Percentiles rank a stretch among this genome's conserved stretches.
phyloP scores from a whole-genome alignment of 164 flowering plant species.

The Echeveria elegans region DNA sequence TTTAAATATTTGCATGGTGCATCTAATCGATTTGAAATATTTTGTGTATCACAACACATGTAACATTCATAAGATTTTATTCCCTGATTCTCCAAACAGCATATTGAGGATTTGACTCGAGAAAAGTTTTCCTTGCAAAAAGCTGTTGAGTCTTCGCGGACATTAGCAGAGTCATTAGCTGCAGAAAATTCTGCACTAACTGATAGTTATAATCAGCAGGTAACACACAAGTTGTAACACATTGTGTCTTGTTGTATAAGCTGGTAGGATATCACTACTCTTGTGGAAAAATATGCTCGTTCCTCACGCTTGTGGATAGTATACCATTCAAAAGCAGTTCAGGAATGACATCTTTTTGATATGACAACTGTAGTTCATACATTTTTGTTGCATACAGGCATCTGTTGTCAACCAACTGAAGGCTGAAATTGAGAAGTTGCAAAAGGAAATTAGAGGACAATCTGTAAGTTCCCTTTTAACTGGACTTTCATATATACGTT shows the following conservation, averaged over 20 bases:
- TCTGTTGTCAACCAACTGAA: constrained; percentile 67
- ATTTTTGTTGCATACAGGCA: constrained; percentile 40
- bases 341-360: no score
- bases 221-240: constrained; percentile 15
- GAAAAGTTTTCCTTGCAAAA: constrained; percentile 93
- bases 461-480: constrained; percentile 45
- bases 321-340: no score
- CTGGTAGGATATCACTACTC: no score
- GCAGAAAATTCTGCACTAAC: constrained; percentile 88
- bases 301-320: no score
- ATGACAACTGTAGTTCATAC: neutral
- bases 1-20: neutral
- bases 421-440: constrained; percentile 68
- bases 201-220: constrained; percentile 95
- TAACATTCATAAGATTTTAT: neutral
- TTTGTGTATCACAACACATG: neutral
- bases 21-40: neutral
- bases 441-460: constrained; percentile 62
- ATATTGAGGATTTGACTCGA: constrained; percentile 97
- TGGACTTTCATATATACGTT: neutral
- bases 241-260: no score
- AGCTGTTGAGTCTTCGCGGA: constrained; percentile 78
- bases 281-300: no score
- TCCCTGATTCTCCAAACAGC: constrained; percentile 36
- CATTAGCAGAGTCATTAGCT: constrained; percentile 84